These are phyloP conservation scores for Arabidopsis hybrid DNA, from an alignment of 441 rosid species.

Conservation along the genomic window DNA sequence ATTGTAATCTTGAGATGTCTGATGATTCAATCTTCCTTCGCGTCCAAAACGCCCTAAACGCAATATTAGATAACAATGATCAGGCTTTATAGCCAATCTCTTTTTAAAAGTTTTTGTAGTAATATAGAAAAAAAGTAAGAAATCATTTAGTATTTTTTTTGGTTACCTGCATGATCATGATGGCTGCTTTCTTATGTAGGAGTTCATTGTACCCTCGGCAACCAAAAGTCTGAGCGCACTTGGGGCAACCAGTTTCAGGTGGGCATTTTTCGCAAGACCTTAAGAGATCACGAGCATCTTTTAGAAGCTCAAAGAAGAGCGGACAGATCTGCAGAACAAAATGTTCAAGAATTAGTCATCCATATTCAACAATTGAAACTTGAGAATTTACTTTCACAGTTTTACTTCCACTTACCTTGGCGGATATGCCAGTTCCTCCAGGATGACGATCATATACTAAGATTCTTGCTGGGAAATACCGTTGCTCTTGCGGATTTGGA, in stretches of 20 bases:
- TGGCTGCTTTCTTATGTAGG: conserved; percentile 82
- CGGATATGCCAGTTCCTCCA: conserved; percentile 91
- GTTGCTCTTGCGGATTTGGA: conserved; percentile 67
- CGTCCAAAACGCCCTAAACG: conserved; percentile 66
- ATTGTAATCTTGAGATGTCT: neutral
- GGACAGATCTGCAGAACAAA: conserved; percentile 65
- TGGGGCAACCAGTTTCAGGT: conserved; percentile 78
- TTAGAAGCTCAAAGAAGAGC: conserved; percentile 71
- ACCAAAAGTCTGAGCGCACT: conserved; percentile 78
- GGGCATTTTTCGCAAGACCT: conserved; percentile 62
- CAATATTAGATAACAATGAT: conserved; percentile 8
- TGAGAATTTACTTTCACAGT: neutral
- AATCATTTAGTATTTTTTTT: neutral
- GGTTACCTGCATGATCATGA: conserved; percentile 71
- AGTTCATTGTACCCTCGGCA: conserved; percentile 86
- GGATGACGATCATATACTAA: conserved; percentile 91
- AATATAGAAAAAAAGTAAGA: neutral
- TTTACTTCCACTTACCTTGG: conserved; percentile 54
- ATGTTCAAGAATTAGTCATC: neutral
- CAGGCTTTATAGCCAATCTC: neutral
- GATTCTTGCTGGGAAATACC: conserved; percentile 75
- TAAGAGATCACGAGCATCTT: conserved; percentile 77
- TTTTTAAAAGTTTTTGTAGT: neutral
- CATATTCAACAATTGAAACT: neutral
- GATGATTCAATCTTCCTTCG: neutral